These are phyloP conservation scores for Dalbergia cochinchinensis DNA, from an alignment of 306 rosid genomes.

Conservation along the genomic window DNA sequence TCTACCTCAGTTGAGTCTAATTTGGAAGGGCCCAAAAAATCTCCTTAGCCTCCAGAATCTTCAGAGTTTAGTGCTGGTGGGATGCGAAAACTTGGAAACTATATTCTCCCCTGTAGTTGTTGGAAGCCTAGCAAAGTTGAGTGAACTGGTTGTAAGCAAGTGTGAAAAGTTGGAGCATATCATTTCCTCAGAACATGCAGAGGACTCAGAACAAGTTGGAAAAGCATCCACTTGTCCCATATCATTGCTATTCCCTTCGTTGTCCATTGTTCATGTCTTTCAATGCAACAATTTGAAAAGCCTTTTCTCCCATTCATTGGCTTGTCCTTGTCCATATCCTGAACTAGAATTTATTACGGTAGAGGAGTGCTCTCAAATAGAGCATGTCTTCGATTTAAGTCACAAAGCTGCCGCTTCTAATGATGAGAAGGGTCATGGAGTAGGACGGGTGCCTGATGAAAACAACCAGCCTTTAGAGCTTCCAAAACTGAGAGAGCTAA, in stretches of 20 bases:
- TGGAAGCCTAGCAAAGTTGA: slow-evolving; percentile 27
- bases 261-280: slow-evolving; percentile 33
- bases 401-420: not conserved
- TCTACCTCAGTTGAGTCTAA: slow-evolving; percentile 21
- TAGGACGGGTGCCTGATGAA: slow-evolving; percentile 8
- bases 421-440: not conserved
- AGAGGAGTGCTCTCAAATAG: slow-evolving; percentile 33
- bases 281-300: slow-evolving; percentile 35
- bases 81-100: slow-evolving; percentile 34
- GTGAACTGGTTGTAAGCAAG: slow-evolving; percentile 40
- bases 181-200: slow-evolving; percentile 14
- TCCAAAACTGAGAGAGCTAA: slow-evolving; percentile 30
- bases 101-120: slow-evolving; percentile 30
- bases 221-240: not conserved
- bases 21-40: slow-evolving; percentile 38
- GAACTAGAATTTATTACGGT: slow-evolving; percentile 20
- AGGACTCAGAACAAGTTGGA: slow-evolving; percentile 35
- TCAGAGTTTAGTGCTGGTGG: slow-evolving; percentile 22
- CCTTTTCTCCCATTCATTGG: slow-evolving; percentile 28
- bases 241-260: slow-evolving; percentile 14
- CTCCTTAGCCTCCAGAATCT: slow-evolving; percentile 26
- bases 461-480: not conserved
- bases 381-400: slow-evolving; percentile 8
- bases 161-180: slow-evolving; percentile 31
- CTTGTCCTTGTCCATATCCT: slow-evolving; percentile 25